Conservation (phyloP, 306 rosid genomes). For the Cajanus cajan region DNA sequence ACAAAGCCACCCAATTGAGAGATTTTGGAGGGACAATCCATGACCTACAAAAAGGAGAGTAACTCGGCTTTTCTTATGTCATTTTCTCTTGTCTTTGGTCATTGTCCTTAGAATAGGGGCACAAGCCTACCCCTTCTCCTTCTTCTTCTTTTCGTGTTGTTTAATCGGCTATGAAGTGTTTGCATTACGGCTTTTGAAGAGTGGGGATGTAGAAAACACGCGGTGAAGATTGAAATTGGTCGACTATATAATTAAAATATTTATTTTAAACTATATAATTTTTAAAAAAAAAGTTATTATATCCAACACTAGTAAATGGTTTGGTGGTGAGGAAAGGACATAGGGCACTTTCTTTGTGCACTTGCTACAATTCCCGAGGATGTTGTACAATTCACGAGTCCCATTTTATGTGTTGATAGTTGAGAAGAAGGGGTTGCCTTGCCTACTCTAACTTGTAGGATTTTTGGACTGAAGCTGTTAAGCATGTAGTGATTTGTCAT, state of each 20-base stretch:
- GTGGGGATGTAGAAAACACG: conserved; percentile 1
- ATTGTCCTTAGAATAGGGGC: conserved; percentile 31
- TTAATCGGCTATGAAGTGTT: conserved; percentile 1
- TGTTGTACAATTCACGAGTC: conserved; percentile 48
- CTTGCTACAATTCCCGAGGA: conserved; percentile 58
- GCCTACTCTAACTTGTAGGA: conserved; percentile 50
- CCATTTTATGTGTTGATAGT: conserved; percentile 48
- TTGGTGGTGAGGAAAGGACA: conserved; percentile 20
- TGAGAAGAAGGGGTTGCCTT: conserved; percentile 41
- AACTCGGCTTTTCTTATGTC: conserved; percentile 57
- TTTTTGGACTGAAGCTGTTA: conserved; percentile 39
- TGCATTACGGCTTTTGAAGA: not conserved
- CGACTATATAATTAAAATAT: no score
- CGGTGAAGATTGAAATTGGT: not conserved
- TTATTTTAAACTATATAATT: not conserved
- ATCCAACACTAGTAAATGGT: not conserved
- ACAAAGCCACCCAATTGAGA: conserved; percentile 52
- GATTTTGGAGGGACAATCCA: conserved; percentile 50
- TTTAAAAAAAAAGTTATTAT: not conserved
- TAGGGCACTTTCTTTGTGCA: conserved; percentile 41
- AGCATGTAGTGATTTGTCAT: conserved; percentile 2
- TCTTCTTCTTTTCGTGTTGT: not conserved
- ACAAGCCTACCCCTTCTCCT: not conserved
- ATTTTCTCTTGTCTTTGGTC: conserved; percentile 48
- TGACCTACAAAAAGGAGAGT: conserved; percentile 47